Evolutionary conservation across 768 basidiomycete genomes (phyloP).

Genomic region (Trametes cingulata): DNA sequence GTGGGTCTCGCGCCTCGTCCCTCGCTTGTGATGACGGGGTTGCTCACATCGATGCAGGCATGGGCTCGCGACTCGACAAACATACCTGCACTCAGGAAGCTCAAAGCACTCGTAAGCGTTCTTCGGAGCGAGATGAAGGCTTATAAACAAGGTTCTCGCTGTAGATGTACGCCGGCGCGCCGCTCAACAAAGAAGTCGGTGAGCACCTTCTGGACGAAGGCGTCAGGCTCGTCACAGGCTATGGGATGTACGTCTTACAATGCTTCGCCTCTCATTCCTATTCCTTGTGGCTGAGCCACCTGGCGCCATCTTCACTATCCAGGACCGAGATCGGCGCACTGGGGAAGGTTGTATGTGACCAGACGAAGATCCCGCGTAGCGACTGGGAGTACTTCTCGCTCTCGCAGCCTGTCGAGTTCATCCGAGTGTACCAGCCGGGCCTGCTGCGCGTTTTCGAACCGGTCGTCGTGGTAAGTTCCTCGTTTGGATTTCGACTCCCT

Average conservation of each 20-base stretch:
- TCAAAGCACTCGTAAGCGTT: slow-evolving; percentile 18
- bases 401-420: slow-evolving; percentile 22
- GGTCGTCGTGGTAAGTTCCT: slow-evolving; percentile 38
- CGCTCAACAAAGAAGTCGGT: slow-evolving; percentile 37
- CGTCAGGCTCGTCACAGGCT: slow-evolving; percentile 35
- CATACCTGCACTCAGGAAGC: slow-evolving; percentile 8
- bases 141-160: background rate
- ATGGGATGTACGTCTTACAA: slow-evolving; percentile 36
- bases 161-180: slow-evolving; percentile 43
- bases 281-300: no score
- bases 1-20: background rate
- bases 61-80: slow-evolving; percentile 23
- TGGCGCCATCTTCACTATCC: no score
- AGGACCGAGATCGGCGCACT: slow-evolving; percentile 22
- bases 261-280: no score
- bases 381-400: slow-evolving; percentile 40
- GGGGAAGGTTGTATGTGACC: background rate
- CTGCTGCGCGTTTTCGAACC: slow-evolving; percentile 36
- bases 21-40: no score
- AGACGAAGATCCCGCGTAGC: background rate
- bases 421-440: slow-evolving; percentile 37
- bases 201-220: slow-evolving; percentile 37
- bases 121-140: background rate
- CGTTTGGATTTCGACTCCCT: background rate
- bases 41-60: slow-evolving; percentile 10